These are phyloP conservation scores for Asterochloris erici DNA, from an alignment of 139 green algal genomes.

Conservation along the genomic window DNA sequence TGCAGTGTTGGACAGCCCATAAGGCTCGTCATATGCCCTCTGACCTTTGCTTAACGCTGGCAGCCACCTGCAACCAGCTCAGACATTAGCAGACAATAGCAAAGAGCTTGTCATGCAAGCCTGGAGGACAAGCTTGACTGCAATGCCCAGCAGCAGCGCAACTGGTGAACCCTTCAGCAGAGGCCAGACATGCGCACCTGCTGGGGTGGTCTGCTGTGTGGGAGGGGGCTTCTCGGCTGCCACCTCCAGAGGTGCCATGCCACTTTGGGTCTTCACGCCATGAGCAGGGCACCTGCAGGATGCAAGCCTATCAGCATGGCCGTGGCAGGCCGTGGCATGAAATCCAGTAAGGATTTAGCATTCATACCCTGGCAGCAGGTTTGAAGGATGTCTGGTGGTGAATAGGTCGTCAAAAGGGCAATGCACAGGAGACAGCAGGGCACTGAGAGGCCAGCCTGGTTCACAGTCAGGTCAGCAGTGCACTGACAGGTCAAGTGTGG, in stretches of 20 bases:
- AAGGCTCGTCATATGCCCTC: not conserved
- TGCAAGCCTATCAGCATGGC: too few relatives aligned
- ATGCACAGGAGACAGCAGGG: not conserved
- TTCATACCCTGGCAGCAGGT: not conserved
- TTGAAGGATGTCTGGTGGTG: not conserved
- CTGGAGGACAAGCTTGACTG: too few relatives aligned
- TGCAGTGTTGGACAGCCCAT: constrained; percentile 8
- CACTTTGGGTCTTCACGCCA: constrained; percentile 80
- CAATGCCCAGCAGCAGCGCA: too few relatives aligned
- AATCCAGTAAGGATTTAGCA: not conserved
- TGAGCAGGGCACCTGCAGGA: constrained; percentile 39
- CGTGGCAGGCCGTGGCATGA: not conserved
- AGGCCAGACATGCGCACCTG: not conserved
- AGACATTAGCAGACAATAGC: too few relatives aligned
- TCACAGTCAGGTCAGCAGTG: not conserved
- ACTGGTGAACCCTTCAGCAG: too few relatives aligned
- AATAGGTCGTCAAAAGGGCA: not conserved
- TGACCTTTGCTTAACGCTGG: constrained; percentile 7
- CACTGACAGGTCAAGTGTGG: too few relatives aligned
- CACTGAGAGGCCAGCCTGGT: not conserved
- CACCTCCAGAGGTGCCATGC: constrained; percentile 46
- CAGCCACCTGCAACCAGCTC: not conserved
- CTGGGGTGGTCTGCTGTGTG: constrained; percentile 33
- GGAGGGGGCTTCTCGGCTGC: constrained; percentile 13
- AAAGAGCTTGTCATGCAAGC: too few relatives aligned